Base-by-base conservation (phyloP, 768 basidiomycete species). In the Trametes cingulata region DNA sequence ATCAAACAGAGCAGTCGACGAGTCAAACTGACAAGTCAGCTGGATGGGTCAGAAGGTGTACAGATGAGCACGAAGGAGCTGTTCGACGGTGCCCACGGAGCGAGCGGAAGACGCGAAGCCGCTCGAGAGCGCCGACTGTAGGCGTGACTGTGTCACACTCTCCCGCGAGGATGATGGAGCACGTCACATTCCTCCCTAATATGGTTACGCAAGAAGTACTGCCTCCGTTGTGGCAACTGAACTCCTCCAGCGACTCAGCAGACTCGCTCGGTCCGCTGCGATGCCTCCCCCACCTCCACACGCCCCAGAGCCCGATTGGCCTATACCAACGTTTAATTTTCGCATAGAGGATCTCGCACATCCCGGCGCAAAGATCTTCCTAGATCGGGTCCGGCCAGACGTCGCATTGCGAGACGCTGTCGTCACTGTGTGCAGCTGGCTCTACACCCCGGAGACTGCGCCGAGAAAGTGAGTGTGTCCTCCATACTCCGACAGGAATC, bases 291-390 rank as follows among this genome's bases (percentile, higher is more conserved):
- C 64, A 4, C 60, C 63, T 0, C 65, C 68, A 22, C 64, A 68
- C 7, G 24, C 55, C 0, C 39, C 43, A 25, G 58, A 67, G n/a
- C 72, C 76, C 14, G 41, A 67, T 36, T 87, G 82, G 82, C 79
- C 78, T 0, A 74, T 86, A 27, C 88, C 88, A 27, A 80, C 73
- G 43, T 76, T 90, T 54, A 71, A 76, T 19, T 68, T 90, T 40
- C 78, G 76, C 19, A 73, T 88, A 35, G 83, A 88, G 14, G 83
- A 88, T 65, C 73, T 90, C 33, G 70, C 73, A 0, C 85, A 88
- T 70, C 75, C 81, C 22, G 88, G 87, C 12, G 80, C 81, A 7
- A 64, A 72, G 25, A 68, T 87, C 43, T 88, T 90, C 75, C 73
- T 88, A 49, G 67, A 75, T 40, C 73, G 75, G 61, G 78, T 86